These are phyloP conservation scores for Pelargonium nanum DNA, from an alignment of 345 rosid genomes.

Conservation along the genomic window DNA sequence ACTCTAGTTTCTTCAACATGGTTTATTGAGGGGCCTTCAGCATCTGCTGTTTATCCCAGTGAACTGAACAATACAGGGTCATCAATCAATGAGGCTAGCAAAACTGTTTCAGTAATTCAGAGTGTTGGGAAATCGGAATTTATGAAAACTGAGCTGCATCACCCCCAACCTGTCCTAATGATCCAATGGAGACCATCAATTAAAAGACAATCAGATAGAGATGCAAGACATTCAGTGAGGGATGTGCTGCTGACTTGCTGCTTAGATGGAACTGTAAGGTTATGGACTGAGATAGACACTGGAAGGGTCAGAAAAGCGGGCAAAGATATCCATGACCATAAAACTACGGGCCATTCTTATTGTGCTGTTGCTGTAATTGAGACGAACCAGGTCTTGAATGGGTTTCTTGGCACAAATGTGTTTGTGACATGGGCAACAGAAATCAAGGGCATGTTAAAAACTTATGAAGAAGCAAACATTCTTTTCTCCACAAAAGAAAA, in stretches of 20 bases:
- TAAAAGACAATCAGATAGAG: constrained; percentile 25
- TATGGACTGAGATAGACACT: constrained; percentile 72
- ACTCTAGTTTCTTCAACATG: constrained; percentile 75
- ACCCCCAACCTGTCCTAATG: constrained; percentile 66
- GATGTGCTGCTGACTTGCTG: constrained; percentile 71
- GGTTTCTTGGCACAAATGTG: constrained; percentile 41
- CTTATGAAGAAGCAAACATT: constrained; percentile 31
- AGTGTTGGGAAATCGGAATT: constrained; percentile 35
- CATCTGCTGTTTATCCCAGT: constrained; percentile 39
- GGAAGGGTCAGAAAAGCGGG: constrained; percentile 42
- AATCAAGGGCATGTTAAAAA: constrained; percentile 36
- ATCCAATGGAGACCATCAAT: constrained; percentile 75
- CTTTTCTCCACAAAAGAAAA: constrained; percentile 22
- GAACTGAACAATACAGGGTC: constrained; percentile 25
- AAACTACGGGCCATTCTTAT: constrained; percentile 25
- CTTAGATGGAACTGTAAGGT: constrained; percentile 76
- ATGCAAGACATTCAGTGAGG: constrained; percentile 26
- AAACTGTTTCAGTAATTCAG: constrained; percentile 39
- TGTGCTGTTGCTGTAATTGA: constrained; percentile 73
- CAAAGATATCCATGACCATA: constrained; percentile 38
- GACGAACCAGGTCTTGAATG: constrained; percentile 49
- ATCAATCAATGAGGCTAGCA: constrained; percentile 22
- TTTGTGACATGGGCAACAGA: constrained; percentile 61
- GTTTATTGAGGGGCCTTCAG: constrained; percentile 67
- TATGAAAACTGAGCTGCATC: constrained; percentile 37